Conservation (phyloP, 169 alveolate species). For the Plasmodium berghei region DNA sequence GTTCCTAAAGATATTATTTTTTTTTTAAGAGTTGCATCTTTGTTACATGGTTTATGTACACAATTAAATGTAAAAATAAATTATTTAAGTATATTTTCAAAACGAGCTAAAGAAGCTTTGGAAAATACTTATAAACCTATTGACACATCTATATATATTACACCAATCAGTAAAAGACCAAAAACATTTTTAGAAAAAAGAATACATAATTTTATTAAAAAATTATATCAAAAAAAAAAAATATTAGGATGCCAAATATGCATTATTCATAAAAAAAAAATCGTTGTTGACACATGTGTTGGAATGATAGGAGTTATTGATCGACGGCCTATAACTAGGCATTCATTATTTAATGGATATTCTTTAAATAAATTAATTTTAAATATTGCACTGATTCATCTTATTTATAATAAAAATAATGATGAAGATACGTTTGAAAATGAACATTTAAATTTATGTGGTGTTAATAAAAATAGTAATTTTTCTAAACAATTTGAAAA, state of each 20-base stretch:
- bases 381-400: conserved; percentile 79
- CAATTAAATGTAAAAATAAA: conserved; percentile 86
- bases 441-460: conserved; percentile 76
- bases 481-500: conserved; percentile 53
- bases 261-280: conserved; percentile 77
- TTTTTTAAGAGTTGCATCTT: conserved; percentile 87
- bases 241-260: conserved; percentile 81
- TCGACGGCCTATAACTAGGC: conserved; percentile 81
- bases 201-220: conserved; percentile 52
- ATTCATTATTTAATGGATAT: conserved; percentile 81
- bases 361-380: conserved; percentile 77
- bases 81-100: conserved; percentile 83
- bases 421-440: conserved; percentile 76
- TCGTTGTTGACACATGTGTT: conserved; percentile 81
- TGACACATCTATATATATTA: conserved; percentile 30
- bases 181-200: conserved; percentile 62
- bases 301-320: conserved; percentile 82
- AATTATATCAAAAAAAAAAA: conserved; percentile 63
- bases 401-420: conserved; percentile 58
- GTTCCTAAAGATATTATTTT: conserved; percentile 89
- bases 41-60: conserved; percentile 87
- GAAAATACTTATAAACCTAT: conserved; percentile 65
- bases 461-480: conserved; percentile 71
- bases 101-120: conserved; percentile 82
- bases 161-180: conserved; percentile 61